Evolutionary conservation across 495 filamentous ascomycete genomes (phyloP).

Genomic region (Xylaria intraflava): DNA sequence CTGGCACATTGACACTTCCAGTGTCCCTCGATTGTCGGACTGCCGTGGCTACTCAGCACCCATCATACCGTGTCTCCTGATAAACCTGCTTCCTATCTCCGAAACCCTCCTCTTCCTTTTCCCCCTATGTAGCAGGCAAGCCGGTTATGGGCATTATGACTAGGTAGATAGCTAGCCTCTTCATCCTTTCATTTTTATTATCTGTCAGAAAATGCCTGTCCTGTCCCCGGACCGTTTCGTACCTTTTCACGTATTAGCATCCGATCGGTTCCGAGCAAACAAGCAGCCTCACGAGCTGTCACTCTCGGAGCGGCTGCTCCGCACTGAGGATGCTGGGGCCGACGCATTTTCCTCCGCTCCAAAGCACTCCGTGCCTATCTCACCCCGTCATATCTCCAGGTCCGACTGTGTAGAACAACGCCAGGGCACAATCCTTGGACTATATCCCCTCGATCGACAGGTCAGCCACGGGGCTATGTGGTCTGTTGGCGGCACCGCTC

Average conservation of each 20-base stretch:
- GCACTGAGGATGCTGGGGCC: constrained; percentile 47
- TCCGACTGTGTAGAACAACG: constrained; percentile 29
- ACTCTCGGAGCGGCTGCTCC: constrained; percentile 53
- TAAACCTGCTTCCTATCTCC: background rate
- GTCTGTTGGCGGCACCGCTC: constrained; percentile 66
- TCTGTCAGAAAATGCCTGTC: constrained; percentile 25
- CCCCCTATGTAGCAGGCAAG: constrained; percentile 13
- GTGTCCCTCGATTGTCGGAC: background rate
- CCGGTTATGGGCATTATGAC: constrained; percentile 14
- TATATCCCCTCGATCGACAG: constrained; percentile 32
- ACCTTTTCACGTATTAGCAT: constrained; percentile 41
- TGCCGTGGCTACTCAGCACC: background rate
- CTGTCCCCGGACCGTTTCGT: constrained; percentile 63
- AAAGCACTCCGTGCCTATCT: constrained; percentile 31
- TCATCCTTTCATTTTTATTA: constrained; percentile 24
- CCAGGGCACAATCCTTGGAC: constrained; percentile 32
- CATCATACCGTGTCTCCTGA: background rate
- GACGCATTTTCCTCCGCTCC: constrained; percentile 60
- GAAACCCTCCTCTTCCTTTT: constrained; percentile 5
- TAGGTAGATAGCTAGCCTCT: constrained; percentile 14
- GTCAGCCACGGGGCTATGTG: constrained; percentile 69
- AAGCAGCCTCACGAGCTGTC: constrained; percentile 57
- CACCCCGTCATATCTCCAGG: constrained; percentile 17
- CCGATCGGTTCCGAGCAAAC: constrained; percentile 56
- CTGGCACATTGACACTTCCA: background rate